A percentile compares a stretch with the other conserved stretches of the same genome.
phyloP scores from a whole-genome alignment of 208 protist genomes.

The Phytomonas sp. region DNA sequence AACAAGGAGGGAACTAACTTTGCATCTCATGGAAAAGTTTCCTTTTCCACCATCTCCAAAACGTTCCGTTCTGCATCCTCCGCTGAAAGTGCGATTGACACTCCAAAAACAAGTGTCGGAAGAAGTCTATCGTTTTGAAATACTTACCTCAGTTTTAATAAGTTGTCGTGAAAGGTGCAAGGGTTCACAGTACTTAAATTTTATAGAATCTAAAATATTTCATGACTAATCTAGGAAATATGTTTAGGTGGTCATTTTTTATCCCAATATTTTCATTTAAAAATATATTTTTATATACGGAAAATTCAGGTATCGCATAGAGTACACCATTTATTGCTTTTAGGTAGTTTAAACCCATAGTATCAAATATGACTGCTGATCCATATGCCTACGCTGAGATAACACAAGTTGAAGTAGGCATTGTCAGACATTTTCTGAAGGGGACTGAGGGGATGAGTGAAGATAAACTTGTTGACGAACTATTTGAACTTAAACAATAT shows the following conservation, averaged over 20 bases:
- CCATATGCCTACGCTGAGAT: conserved; percentile 7
- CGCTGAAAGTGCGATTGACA: conserved; percentile 28
- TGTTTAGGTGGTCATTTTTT: conserved; percentile 5
- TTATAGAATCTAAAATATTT: background rate
- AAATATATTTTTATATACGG: background rate
- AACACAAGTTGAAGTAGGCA: conserved; percentile 8
- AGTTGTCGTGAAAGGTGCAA: background rate
- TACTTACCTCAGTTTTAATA: conserved; percentile 7
- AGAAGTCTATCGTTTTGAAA: conserved; percentile 46
- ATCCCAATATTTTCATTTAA: background rate
- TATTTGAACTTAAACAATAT: conserved; percentile 24
- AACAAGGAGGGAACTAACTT: conserved; percentile 9
- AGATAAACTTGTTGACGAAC: conserved; percentile 19
- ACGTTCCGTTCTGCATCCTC: conserved; percentile 41
- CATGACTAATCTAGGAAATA: background rate
- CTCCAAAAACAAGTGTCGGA: conserved; percentile 46
- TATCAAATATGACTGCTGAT: conserved; percentile 1
- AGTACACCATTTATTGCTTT: background rate
- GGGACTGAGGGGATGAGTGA: conserved; percentile 12
- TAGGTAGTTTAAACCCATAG: background rate
- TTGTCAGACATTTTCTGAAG: conserved; percentile 23
- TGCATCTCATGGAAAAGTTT: conserved; percentile 42
- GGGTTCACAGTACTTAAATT: background rate
- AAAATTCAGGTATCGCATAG: background rate
- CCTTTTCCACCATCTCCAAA: conserved; percentile 58